These are phyloP conservation scores for Laburnicola sp. DNA, from an alignment of 2,329 filamentous ascomycete species.

Conservation along the genomic window DNA sequence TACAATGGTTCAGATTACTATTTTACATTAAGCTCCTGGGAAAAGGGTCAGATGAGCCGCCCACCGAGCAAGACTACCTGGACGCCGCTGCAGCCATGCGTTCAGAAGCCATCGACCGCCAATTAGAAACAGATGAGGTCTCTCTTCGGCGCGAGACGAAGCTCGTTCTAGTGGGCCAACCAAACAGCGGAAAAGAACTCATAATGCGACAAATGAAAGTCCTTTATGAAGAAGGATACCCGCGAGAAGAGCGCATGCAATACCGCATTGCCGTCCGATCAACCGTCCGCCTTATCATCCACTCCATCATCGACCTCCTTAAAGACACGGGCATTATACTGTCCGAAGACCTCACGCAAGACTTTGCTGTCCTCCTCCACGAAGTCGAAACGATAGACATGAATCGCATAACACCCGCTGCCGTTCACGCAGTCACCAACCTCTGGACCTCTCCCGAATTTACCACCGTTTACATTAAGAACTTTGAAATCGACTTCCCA, in stretches of 20 bases:
- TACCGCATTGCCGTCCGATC: slow-evolving; percentile 33
- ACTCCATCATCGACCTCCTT: slow-evolving; percentile 42
- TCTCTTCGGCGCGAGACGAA: slow-evolving; percentile 40
- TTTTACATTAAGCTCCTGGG: slow-evolving; percentile 34
- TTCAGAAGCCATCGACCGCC: slow-evolving; percentile 42
- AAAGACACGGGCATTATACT: slow-evolving; percentile 41
- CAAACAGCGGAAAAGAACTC: slow-evolving; percentile 39
- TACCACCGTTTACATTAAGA: slow-evolving; percentile 37
- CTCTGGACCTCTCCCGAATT: slow-evolving; percentile 38
- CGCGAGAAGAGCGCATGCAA: slow-evolving; percentile 32
- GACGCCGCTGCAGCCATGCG: slow-evolving; percentile 36
- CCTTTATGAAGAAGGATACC: slow-evolving; percentile 39
- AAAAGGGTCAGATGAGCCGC: slow-evolving; percentile 19
- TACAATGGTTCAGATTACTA: slow-evolving; percentile 38
- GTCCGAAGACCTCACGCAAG: slow-evolving; percentile 26
- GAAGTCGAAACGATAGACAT: slow-evolving; percentile 38
- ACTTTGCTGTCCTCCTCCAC: slow-evolving; percentile 40
- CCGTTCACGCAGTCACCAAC: slow-evolving; percentile 30
- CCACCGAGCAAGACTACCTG: slow-evolving; percentile 38
- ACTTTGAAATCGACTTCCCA: slow-evolving; percentile 44
- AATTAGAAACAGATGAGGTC: slow-evolving; percentile 38
- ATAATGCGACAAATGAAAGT: slow-evolving; percentile 44
- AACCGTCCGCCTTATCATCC: slow-evolving; percentile 36
- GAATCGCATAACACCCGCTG: slow-evolving; percentile 29
- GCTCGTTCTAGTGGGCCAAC: slow-evolving; percentile 35